These are phyloP conservation scores for Vaccinium corymbosum DNA, from an alignment of 148 eudicot species.

Conservation along the genomic window DNA sequence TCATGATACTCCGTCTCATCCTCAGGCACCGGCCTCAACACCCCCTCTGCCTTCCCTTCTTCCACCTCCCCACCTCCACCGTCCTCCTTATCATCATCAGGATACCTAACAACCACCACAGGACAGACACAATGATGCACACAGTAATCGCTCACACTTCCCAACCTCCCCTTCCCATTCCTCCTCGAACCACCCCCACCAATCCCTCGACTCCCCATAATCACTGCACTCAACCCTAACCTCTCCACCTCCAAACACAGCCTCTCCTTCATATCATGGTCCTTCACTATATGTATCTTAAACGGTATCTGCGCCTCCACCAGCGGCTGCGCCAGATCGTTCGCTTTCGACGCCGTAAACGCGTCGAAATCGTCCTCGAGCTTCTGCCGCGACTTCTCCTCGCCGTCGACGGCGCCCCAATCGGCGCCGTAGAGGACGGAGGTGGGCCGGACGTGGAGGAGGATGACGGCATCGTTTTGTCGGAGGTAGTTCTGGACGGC, in stretches of 20 bases:
- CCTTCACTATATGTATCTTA: slow-evolving; percentile 57
- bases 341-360: slow-evolving; percentile 37
- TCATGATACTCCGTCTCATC: slow-evolving; percentile 39
- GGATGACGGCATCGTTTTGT: slow-evolving; percentile 59
- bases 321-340: slow-evolving; percentile 46
- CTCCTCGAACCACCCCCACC: slow-evolving; percentile 47
- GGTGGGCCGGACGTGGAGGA: slow-evolving; percentile 67
- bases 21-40: slow-evolving; percentile 31
- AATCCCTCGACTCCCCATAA: slow-evolving; percentile 62
- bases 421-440: slow-evolving; percentile 65
- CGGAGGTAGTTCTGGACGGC: slow-evolving; percentile 69
- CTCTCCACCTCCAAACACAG: slow-evolving; percentile 66
- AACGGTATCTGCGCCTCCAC: slow-evolving; percentile 46
- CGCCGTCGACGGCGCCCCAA: slow-evolving; percentile 47
- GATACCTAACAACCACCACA: slow-evolving; percentile 62
- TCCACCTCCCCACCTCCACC: not conserved
- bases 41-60: not conserved
- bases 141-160: slow-evolving; percentile 71
- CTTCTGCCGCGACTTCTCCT: slow-evolving; percentile 31
- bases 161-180: slow-evolving; percentile 32
- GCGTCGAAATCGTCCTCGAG: slow-evolving; percentile 55
- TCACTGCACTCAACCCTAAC: slow-evolving; percentile 57
- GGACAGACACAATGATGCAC: slow-evolving; percentile 65
- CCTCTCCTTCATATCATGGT: slow-evolving; percentile 72
- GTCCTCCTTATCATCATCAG: slow-evolving; percentile 30